Evolutionary conservation across 768 basidiomycete genomes (phyloP).

Genomic region (Panaeolus papilionaceus): DNA sequence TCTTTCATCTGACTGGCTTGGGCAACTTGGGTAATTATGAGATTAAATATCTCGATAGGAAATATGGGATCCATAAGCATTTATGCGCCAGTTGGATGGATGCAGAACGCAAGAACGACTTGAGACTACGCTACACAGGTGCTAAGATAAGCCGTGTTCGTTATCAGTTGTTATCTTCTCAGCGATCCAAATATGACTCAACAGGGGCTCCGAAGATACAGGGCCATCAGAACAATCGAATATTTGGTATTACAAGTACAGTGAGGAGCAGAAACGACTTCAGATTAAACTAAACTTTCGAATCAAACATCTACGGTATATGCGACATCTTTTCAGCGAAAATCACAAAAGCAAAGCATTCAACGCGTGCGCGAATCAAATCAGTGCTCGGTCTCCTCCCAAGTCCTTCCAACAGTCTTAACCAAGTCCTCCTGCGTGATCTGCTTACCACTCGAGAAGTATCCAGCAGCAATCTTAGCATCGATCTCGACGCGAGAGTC

Average conservation of each 20-base stretch:
- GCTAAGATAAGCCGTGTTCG: no score
- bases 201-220: no score
- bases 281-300: neutral
- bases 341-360: no score
- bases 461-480: slow-evolving; percentile 95
- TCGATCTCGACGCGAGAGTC: slow-evolving; percentile 95
- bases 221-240: no score
- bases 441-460: slow-evolving; percentile 84
- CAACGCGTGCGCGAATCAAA: neutral
- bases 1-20: neutral
- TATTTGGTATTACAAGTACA: neutral
- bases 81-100: no score
- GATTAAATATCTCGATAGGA: neutral
- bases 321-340: no score
- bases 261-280: neutral
- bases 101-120: no score
- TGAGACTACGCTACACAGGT: no score
- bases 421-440: slow-evolving; percentile 79
- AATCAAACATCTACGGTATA: neutral
- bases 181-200: no score
- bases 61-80: neutral
- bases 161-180: no score
- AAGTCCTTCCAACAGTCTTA: slow-evolving; percentile 87
- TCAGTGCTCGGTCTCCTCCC: slow-evolving; percentile 90
- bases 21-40: neutral